Base-by-base conservation (phyloP, 495 filamentous ascomycete genomes). In the Neurospora sublineolata region DNA sequence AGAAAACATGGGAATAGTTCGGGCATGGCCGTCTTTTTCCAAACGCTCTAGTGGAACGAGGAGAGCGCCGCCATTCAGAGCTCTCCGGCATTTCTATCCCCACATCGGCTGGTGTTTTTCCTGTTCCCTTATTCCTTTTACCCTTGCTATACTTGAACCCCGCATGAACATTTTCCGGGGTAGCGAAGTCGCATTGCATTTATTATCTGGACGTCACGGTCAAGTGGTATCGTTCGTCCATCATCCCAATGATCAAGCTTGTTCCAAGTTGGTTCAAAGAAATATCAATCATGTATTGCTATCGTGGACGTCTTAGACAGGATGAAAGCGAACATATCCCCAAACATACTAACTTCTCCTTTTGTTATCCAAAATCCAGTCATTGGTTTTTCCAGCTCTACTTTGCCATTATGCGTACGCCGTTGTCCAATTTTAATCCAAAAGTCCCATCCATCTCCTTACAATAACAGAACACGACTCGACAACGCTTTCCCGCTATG, bases 21-120 rank as follows among this genome's bases (percentile, higher is more conserved):
- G 72, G 72, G 68, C 42, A 68, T 71, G 68, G 6, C 37, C 30
- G 46, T 8, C n/a, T 64, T 37, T 69, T 73, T 75, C 36, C 67
- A 75, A 75, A 68, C 14, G 70, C 60, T 40, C 67, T 75, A 72
- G 72, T 60, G 27, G 73, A 75, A 70, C 71, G 68, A 40, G 69
- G 52, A 60, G 52, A 60, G 30, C 52, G 27, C 23, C 52, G 27
- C 23, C 52, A 60, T 60, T 60, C 23, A 60, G 12, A 30, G 8
- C 23, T 16, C 20, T 30, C 52, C 23, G 27, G 27, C 52, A 16
- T 16, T 23, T 60, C 52, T 6, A 60, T 60, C 27, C 27, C 52
- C 52, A 16, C 52, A 60, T 60, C 20, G 44, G 12, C 27, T 30
- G 52, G 5, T 60, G 52, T 60, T 16, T 14, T 30, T 30, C 23